These are phyloP conservation scores for Ophiognomonia clavigignenti-juglandacearum DNA, from an alignment of 2,329 filamentous ascomycete genomes.

Conservation along the genomic window DNA sequence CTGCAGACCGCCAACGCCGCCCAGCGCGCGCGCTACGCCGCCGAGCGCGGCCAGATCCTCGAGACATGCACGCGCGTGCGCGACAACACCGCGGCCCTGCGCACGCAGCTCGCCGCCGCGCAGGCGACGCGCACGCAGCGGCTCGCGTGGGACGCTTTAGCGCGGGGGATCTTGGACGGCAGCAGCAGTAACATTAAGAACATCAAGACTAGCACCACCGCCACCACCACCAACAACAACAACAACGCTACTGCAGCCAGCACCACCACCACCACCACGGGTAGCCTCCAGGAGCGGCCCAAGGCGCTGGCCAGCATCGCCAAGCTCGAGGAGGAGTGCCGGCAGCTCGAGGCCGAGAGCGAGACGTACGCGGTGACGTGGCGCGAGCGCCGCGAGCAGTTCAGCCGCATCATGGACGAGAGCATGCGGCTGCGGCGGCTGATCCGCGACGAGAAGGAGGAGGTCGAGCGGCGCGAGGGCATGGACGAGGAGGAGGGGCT, in stretches of 20 bases:
- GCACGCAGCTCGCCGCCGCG: slow-evolving; percentile 71
- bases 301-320: slow-evolving; percentile 74
- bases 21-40: slow-evolving; percentile 78
- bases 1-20: slow-evolving; percentile 75
- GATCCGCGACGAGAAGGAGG: slow-evolving; percentile 93
- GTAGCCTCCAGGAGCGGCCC: slow-evolving; percentile 65
- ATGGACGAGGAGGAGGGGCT: slow-evolving; percentile 68
- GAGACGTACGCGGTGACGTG: slow-evolving; percentile 77
- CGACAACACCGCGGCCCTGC: slow-evolving; percentile 67
- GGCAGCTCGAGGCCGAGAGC: slow-evolving; percentile 79
- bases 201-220: too few species aligned
- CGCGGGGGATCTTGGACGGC: slow-evolving; percentile 68
- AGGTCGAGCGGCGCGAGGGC: slow-evolving; percentile 81
- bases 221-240: too few species aligned
- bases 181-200: too few species aligned
- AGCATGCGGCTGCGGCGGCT: slow-evolving; percentile 78
- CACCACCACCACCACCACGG: too few species aligned
- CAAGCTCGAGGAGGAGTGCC: slow-evolving; percentile 84
- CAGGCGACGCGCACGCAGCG: slow-evolving; percentile 71
- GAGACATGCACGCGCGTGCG: slow-evolving; percentile 73
- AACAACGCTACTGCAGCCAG: too few species aligned
- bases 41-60: slow-evolving; percentile 74
- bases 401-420: slow-evolving; percentile 84
- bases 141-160: slow-evolving; percentile 82
- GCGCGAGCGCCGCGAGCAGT: slow-evolving; percentile 80